Evolutionary conservation across 768 basidiomycete species (phyloP), one percentile per base, ranked within the genome.

Genomic region (Auriscalpium microsporum): DNA sequence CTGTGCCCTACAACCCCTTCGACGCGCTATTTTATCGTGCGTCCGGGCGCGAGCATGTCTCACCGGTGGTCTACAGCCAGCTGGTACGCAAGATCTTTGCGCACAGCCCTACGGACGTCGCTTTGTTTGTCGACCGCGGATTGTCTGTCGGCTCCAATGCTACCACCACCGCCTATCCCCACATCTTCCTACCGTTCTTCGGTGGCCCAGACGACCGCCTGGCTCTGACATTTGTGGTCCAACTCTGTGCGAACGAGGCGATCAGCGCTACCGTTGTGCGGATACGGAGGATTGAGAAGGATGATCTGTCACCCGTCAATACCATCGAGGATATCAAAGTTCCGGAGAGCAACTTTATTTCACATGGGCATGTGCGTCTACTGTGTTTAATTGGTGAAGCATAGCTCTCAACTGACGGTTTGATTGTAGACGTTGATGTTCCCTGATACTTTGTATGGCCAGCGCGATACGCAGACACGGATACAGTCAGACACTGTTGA

Each of bases 191-290:
- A 44, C 90, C 94, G 0, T 97, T 95, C 81, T 88, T 92, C 66
- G 95, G 95, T 38, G 95, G 95, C 0, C 84, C 91, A 0, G 95
- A 99, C 66, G 95, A 97, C 67, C 82, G 96, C 1, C 75, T 92
- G 19, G 90, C 91, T 0, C 72, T 98, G 28, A 72, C 78, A 34
- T 82, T 98, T 63, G 80, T 91, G 4, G 81, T 90, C 36, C 94
- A 97, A 67, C 65, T 88, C 33, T 88, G 93, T 54, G 77, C 77
- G 35, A 84, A 86, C 58, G 67, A 78, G 0, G 70, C 68, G 37
- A 77, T 90, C 0, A 79, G 69, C 5, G 96, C 90, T 0, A 92
- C 88, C 0, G 81, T 92, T 0, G 71, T 95, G 1, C 74, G 84
- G 49, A 72, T 95, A 35, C 63, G 60, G 19, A 83, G 77, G 67